Percentiles rank a stretch among this genome's conserved stretches.
phyloP scores from a whole-genome alignment of 2,329 filamentous ascomycete genomes.

The Colletotrichum sp. region DNA sequence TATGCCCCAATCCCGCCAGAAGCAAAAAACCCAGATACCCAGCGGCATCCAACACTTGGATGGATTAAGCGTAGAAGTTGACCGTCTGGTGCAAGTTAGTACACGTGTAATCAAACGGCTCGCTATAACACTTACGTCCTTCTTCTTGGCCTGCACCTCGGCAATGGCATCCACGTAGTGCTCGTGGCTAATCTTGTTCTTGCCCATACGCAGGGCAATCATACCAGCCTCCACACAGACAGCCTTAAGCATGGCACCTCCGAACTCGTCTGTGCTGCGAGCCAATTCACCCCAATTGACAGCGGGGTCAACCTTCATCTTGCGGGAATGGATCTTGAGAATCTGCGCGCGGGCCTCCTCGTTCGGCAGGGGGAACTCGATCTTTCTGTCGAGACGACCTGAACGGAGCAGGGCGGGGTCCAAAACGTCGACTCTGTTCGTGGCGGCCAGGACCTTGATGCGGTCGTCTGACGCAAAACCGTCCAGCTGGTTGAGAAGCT shows the following conservation, averaged over 20 bases:
- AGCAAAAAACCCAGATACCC: conserved; percentile 12
- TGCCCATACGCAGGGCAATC: conserved; percentile 94
- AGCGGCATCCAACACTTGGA: conserved; percentile 1
- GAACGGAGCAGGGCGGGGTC: conserved; percentile 91
- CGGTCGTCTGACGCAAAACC: conserved; percentile 96
- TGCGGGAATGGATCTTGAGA: conserved; percentile 94
- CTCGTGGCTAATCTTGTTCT: conserved; percentile 97
- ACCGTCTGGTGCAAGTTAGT: conserved; percentile 52
- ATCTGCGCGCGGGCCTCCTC: conserved; percentile 98
- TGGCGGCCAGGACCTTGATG: conserved; percentile 95
- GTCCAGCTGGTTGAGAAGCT: conserved; percentile 97
- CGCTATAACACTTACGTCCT: conserved; percentile 66
- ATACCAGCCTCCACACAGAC: conserved; percentile 99
- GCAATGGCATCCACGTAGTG: conserved; percentile 98
- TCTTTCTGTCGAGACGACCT: conserved; percentile 93
- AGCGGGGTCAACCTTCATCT: conserved; percentile 93
- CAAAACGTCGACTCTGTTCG: conserved; percentile 92
- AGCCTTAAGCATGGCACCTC: conserved; percentile 96
- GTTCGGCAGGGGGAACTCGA: conserved; percentile 97
- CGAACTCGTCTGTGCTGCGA: conserved; percentile 97
- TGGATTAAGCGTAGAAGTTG: conserved; percentile 57
- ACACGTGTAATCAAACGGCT: neutral
- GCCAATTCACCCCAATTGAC: conserved; percentile 98
- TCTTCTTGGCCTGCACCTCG: conserved; percentile 96
- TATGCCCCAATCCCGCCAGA: conserved; percentile 20